Conservation (phyloP, 371 early-diverging fungal species). For the Blakeslea trispora region DNA sequence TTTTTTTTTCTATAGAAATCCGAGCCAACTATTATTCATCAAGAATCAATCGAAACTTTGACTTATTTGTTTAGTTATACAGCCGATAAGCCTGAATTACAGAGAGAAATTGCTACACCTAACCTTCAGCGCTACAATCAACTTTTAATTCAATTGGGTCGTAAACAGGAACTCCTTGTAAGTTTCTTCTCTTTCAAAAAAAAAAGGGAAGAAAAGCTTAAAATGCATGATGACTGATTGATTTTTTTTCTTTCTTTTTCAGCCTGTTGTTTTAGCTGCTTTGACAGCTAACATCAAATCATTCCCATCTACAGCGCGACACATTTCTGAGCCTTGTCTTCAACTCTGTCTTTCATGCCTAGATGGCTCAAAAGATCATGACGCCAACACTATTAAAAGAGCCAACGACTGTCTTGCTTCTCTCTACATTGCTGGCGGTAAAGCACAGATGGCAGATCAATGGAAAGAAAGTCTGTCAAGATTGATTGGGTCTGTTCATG, state of each 20-base stretch:
- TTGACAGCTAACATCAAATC: conserved; percentile 46
- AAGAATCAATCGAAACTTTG: conserved; percentile 48
- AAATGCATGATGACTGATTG: background rate
- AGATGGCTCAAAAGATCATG: conserved; percentile 45
- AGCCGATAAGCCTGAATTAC: conserved; percentile 55
- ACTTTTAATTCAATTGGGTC: conserved; percentile 43
- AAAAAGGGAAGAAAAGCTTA: no score
- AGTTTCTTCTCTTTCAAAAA: no score
- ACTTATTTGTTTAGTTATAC: conserved; percentile 53
- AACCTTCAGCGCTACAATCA: conserved; percentile 57
- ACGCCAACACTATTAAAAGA: conserved; percentile 31
- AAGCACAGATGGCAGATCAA: conserved; percentile 40
- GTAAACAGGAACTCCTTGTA: conserved; percentile 55
- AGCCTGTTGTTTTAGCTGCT: conserved; percentile 51
- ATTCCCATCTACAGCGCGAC: conserved; percentile 61
- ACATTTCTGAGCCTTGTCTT: conserved; percentile 50
- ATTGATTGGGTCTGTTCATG: conserved; percentile 56
- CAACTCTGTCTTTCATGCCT: conserved; percentile 55
- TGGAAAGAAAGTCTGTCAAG: conserved; percentile 52
- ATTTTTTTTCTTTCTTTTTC: conserved; percentile 1
- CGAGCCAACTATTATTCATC: conserved; percentile 42
- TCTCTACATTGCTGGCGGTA: conserved; percentile 46
- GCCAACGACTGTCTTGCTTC: conserved; percentile 51
- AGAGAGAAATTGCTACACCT: conserved; percentile 59
- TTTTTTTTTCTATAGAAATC: conserved; percentile 37